Evolutionary conservation across 73 alveolate species (phyloP).

Genomic region (Stentor roeselii): DNA sequence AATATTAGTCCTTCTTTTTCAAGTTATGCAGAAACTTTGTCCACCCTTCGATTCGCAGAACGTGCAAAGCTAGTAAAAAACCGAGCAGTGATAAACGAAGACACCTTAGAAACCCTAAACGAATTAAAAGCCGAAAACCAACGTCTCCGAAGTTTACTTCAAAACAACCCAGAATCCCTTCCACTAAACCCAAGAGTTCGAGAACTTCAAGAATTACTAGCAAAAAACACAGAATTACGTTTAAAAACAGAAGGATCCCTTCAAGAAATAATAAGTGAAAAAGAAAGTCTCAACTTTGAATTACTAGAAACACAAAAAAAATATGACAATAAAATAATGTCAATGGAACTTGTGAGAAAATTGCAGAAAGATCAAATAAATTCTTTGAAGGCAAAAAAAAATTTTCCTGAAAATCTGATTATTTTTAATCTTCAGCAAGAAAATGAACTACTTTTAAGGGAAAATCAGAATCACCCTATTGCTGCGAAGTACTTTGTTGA

Average conservation of each 20-base stretch:
- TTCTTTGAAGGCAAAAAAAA: constrained; percentile 32
- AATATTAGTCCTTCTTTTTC: constrained; percentile 90
- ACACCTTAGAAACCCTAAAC: constrained; percentile 41
- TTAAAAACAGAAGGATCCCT: neutral
- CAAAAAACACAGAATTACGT: neutral
- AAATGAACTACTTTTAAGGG: neutral
- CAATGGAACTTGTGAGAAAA: constrained; percentile 36
- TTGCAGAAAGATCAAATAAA: constrained; percentile 42
- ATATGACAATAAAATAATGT: constrained; percentile 31
- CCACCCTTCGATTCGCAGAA: constrained; percentile 93
- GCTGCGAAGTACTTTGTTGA: constrained; percentile 21
- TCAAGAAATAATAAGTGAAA: neutral
- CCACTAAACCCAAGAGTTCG: neutral
- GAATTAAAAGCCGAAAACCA: constrained; percentile 40
- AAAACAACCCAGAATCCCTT: neutral
- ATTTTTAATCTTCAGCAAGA: constrained; percentile 24
- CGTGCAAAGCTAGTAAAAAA: constrained; percentile 90
- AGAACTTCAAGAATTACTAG: constrained; percentile 20
- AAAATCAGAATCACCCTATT: constrained; percentile 21
- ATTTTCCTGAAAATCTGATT: constrained; percentile 43
- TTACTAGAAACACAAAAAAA: neutral
- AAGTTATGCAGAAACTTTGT: constrained; percentile 89
- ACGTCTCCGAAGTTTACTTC: neutral
- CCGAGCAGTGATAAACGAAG: constrained; percentile 77
- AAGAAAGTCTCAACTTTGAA: neutral